A percentile compares a stretch with the other conserved stretches of the same genome.
Conservation (phyloP, 1,284 basidiomycete species). For the Tilletia indica region DNA sequence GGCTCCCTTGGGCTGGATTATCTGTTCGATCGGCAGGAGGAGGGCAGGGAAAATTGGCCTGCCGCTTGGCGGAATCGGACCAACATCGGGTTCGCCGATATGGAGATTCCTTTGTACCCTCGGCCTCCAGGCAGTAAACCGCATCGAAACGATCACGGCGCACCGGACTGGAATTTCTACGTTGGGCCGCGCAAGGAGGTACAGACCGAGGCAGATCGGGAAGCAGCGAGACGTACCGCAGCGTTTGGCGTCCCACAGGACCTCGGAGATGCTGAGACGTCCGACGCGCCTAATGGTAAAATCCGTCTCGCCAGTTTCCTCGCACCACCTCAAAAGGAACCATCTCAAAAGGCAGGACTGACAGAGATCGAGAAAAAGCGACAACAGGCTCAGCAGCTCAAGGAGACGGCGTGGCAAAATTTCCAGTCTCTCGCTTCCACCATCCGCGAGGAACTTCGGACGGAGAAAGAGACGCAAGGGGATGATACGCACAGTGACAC, state of each 20-base stretch:
- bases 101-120: conserved; percentile 57
- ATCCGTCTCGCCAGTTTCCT: no score
- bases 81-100: conserved; percentile 5
- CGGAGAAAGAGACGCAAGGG: conserved; percentile 17
- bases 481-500: conserved; percentile 17
- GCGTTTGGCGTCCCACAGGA: conserved; percentile 31
- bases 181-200: neutral
- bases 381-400: neutral
- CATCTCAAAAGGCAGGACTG: no score
- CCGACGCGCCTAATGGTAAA: no score
- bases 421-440: conserved; percentile 37
- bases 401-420: conserved; percentile 35
- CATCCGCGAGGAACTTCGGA: conserved; percentile 31
- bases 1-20: conserved; percentile 25
- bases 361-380: neutral
- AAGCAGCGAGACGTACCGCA: conserved; percentile 34
- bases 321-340: no score
- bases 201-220: conserved; percentile 18
- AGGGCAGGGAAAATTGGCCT: neutral
- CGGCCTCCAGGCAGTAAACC: conserved; percentile 27
- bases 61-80: neutral
- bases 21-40: neutral
- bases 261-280: no score
- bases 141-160: conserved; percentile 34
- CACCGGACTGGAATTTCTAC: conserved; percentile 1